Evolutionary conservation across 371 early-diverging fungal genomes (phyloP), one percentile per base, ranked within the genome.

Genomic region (Umbelopsis sp.): DNA sequence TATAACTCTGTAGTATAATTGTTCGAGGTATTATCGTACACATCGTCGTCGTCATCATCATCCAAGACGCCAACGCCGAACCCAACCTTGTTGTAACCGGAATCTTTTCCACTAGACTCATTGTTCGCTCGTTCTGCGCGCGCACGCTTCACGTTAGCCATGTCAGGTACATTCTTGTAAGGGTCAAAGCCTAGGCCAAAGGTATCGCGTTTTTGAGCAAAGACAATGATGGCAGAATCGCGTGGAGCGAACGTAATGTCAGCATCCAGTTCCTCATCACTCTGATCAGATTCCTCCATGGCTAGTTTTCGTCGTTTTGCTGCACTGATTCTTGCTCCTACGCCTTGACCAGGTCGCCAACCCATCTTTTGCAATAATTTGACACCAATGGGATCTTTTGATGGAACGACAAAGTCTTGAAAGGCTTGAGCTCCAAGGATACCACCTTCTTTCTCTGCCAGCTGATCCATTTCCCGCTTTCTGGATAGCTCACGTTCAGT

Each of bases 301-400:
- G 46, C 62, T 25, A 63, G 37, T 25, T 65, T 50, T 32, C 53
- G 53, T 51, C 77, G 63, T 63, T 78, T 67, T n/a, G 65, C 73
- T 38, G 65, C 73, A 22, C 62, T 80, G 38, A 84, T 74, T 10
- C 92, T 85, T 11, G 93, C 90, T 0, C 94, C 96, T 65, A 93
- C 88, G 3, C 93, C 94, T 72, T 94, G 93, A 9, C 94, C 94
- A 51, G 92, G 90, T 50, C 90, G 81, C 94, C 94, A 94, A 24
- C 94, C 94, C 92, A 94, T 91, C 64, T 84, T 82, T 48, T 89
- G 82, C 51, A 95, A 71, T 2, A 95, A 73, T 52, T 84, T 81
- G 18, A 77, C 74, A 67, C 87, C 90, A 1, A 89, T 70, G 0
- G 88, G 80, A 25, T 89, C 89, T n/a, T 81, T 81, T 6, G 87